Conservation (phyloP, 306 rosid genomes). For the Sechiopsis laciniata region DNA sequence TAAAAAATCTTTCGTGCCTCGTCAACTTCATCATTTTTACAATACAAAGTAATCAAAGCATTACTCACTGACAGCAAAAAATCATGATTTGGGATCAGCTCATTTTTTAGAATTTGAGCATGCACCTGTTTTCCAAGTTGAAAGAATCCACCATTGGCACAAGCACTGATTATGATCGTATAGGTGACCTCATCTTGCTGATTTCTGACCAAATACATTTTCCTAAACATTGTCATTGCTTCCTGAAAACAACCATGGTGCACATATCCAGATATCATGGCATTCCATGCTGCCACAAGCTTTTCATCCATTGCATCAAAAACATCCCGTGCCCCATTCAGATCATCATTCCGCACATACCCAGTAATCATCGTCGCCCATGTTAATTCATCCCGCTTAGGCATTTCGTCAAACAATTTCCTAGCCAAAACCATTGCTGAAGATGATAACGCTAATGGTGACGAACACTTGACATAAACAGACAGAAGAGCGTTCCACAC, state of each 20-base stretch:
- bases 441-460: conserved; percentile 18
- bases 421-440: conserved; percentile 22
- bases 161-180: conserved; percentile 1
- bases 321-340: conserved; percentile 18
- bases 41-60: conserved; percentile 21
- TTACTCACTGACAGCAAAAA: not conserved
- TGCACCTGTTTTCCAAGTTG: conserved; percentile 23
- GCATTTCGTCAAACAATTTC: conserved; percentile 23
- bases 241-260: conserved; percentile 21
- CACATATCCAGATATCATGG: conserved; percentile 30
- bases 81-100: not conserved
- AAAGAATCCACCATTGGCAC: conserved; percentile 17
- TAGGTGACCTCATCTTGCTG: conserved; percentile 20
- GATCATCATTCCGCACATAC: conserved; percentile 16
- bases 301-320: conserved; percentile 23
- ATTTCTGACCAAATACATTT: conserved; percentile 20
- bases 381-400: conserved; percentile 20
- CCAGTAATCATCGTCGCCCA: conserved; percentile 27
- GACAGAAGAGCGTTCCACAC: conserved; percentile 24
- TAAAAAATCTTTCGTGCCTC: not conserved
- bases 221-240: conserved; percentile 23
- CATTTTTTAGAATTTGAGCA: conserved; percentile 2
- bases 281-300: conserved; percentile 25
- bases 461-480: conserved; percentile 26
- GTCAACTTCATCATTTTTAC: conserved; percentile 13